These are phyloP conservation scores for Diaporthe aspalathi DNA, from an alignment of 2,329 filamentous ascomycete genomes.

Conservation along the genomic window DNA sequence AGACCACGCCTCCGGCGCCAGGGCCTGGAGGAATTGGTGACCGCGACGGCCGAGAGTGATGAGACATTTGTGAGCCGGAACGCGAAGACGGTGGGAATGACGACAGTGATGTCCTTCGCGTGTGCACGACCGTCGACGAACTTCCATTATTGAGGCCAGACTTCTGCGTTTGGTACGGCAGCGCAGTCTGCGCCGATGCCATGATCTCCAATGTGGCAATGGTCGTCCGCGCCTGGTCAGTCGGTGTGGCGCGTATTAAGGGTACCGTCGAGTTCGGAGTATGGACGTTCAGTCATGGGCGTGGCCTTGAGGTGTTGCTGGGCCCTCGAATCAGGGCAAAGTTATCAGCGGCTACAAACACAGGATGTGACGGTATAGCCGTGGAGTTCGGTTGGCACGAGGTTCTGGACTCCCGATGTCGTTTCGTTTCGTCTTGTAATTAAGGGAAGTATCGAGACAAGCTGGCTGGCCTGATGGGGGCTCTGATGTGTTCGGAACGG, in stretches of 20 bases:
- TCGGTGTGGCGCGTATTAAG: neutral
- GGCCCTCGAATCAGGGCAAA: neutral
- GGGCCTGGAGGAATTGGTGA: slow-evolving; percentile 62
- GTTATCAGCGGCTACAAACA: neutral
- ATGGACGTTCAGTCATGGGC: slow-evolving; percentile 14
- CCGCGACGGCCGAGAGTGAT: slow-evolving; percentile 62
- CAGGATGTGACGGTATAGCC: neutral
- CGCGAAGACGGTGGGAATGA: slow-evolving; percentile 71
- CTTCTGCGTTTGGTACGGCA: slow-evolving; percentile 57
- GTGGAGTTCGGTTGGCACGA: slow-evolving; percentile 1
- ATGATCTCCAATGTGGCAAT: slow-evolving; percentile 43
- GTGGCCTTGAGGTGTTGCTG: neutral
- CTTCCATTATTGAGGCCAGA: slow-evolving; percentile 48
- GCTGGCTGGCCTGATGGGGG: neutral
- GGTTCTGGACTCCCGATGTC: neutral
- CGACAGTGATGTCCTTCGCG: slow-evolving; percentile 69
- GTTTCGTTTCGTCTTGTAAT: slow-evolving; percentile 22
- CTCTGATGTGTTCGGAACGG: neutral
- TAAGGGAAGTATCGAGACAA: neutral
- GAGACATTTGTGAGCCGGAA: slow-evolving; percentile 68
- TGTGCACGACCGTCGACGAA: slow-evolving; percentile 45
- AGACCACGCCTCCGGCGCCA: slow-evolving; percentile 45
- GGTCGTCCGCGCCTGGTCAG: neutral
- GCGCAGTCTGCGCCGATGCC: slow-evolving; percentile 54
- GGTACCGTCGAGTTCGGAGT: neutral